Conservation (phyloP, 768 basidiomycete species). For the Sutorius australiensis region DNA sequence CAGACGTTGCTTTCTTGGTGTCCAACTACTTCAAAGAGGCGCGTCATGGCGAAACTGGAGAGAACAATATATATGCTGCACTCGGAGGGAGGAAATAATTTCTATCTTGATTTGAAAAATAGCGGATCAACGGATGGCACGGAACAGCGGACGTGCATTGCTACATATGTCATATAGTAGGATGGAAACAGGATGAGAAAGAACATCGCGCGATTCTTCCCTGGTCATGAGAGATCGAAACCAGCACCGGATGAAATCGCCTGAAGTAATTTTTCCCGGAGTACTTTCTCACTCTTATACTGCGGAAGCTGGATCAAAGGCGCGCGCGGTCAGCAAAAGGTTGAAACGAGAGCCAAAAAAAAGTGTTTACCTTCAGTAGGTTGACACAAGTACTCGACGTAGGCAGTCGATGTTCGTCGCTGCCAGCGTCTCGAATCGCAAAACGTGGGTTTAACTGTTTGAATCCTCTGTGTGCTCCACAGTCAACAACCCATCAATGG, state of each 20-base stretch:
- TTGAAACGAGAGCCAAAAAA: background rate
- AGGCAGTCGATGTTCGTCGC: constrained; percentile 66
- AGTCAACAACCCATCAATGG: background rate
- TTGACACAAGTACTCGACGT: constrained; percentile 90
- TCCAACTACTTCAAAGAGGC: constrained; percentile 77
- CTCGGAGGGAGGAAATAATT: constrained; percentile 25
- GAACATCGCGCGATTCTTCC: background rate
- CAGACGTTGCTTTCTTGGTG: constrained; percentile 83
- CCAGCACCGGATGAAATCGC: constrained; percentile 87
- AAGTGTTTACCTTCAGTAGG: constrained; percentile 66
- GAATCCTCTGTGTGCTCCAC: constrained; percentile 55
- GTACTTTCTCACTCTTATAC: constrained; percentile 57
- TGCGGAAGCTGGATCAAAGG: constrained; percentile 53
- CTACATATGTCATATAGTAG: constrained; percentile 7
- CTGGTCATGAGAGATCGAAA: constrained; percentile 78
- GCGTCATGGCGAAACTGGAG: constrained; percentile 36
- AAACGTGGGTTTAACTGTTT: constrained; percentile 86
- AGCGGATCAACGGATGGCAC: constrained; percentile 14
- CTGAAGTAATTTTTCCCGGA: constrained; percentile 76
- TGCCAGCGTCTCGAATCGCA: constrained; percentile 77
- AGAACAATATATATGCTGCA: constrained; percentile 27
- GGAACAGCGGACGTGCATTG: background rate
- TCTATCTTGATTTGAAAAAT: background rate
- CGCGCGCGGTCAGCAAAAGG: background rate
- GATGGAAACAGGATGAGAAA: background rate